These are phyloP conservation scores for Chionographis japonica DNA, from an alignment of 106 monocot species.

Conservation along the genomic window DNA sequence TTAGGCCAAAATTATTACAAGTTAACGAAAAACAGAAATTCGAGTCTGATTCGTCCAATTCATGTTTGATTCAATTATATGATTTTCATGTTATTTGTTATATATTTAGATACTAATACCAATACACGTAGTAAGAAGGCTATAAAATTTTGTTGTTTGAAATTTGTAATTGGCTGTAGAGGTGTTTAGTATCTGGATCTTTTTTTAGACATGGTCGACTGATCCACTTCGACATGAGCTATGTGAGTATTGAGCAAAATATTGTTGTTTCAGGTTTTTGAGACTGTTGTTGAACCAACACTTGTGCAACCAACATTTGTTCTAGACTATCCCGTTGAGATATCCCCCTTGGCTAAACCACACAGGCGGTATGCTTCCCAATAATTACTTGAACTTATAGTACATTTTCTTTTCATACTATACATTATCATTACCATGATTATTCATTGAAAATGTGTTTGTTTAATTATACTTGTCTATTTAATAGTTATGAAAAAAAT, in stretches of 20 bases:
- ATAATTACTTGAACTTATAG: not conserved
- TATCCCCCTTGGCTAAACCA: constrained; percentile 84
- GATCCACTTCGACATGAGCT: not conserved
- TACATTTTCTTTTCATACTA: not conserved
- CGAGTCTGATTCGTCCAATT: too few species aligned
- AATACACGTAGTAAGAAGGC: too few species aligned
- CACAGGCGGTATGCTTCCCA: constrained; percentile 55
- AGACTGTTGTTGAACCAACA: constrained; percentile 77
- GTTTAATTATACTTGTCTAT: too few species aligned
- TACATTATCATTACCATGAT: too few species aligned
- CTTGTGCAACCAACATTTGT: constrained; percentile 98
- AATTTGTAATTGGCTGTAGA: not conserved
- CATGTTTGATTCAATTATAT: too few species aligned
- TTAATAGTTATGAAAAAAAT: too few species aligned
- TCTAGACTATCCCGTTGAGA: constrained; percentile 86
- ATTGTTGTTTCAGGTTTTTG: constrained; percentile 68
- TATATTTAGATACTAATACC: too few species aligned
- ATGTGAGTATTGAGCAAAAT: not conserved
- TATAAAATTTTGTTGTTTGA: too few species aligned
- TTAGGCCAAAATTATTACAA: too few species aligned
- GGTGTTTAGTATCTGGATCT: not conserved
- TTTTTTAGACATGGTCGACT: not conserved
- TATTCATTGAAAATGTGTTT: too few species aligned
- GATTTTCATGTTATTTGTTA: too few species aligned
- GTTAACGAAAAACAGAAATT: too few species aligned